A percentile compares a stretch with the other conserved stretches of the same genome.
Evolutionary conservation across 78 protist species (phyloP).

Genomic region (Dictyostelium purpureum): DNA sequence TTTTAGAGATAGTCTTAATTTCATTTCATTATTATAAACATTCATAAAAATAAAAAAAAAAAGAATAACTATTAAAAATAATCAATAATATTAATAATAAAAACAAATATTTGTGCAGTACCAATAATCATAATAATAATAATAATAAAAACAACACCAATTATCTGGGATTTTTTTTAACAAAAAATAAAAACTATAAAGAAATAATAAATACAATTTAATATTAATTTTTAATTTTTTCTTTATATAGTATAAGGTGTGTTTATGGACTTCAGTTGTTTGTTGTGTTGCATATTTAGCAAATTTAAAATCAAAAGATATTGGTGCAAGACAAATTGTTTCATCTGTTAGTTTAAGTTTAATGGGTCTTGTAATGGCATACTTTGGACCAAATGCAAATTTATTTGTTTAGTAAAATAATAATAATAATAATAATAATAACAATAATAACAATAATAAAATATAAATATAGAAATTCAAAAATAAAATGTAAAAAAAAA

Average conservation of each 20-base stretch:
- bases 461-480: too few relatives aligned
- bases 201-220: not conserved
- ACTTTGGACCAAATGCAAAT: slow-evolving; percentile 1
- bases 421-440: too few relatives aligned
- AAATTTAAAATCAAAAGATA: slow-evolving; percentile 35
- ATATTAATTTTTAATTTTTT: not conserved
- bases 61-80: too few relatives aligned
- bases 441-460: too few relatives aligned
- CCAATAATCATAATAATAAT: too few relatives aligned
- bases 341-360: slow-evolving; percentile 26
- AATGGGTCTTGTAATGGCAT: slow-evolving; percentile 48
- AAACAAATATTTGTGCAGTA: too few relatives aligned
- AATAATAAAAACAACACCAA: not conserved
- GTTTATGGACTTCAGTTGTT: slow-evolving; percentile 38
- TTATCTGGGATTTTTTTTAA: too few relatives aligned
- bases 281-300: slow-evolving; percentile 20
- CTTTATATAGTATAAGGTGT: slow-evolving; percentile 8
- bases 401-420: not conserved
- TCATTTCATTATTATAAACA: not conserved
- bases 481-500: not conserved
- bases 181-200: not conserved
- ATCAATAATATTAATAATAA: too few relatives aligned
- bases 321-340: not conserved
- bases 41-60: not conserved
- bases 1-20: too few relatives aligned